A percentile compares a stretch with the other conserved stretches of the same genome.
Evolutionary conservation across 1,139 yeast species (phyloP).

Genomic region (Kodamaea arcana): DNA sequence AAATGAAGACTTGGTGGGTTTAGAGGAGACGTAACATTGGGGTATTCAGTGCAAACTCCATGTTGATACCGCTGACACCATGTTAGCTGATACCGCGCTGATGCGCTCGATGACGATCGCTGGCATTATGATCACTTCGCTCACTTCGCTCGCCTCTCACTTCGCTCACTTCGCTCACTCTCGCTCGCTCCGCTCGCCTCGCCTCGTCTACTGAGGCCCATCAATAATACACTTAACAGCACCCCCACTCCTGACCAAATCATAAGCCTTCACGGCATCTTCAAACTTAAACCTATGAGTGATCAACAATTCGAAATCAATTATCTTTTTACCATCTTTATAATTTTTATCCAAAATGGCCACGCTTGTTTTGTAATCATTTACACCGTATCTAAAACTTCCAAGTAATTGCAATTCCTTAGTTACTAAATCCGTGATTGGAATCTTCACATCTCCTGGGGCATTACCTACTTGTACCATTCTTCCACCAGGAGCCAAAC

Average conservation of each 20-base stretch:
- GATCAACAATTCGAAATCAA: slow-evolving; percentile 55
- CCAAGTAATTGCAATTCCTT: slow-evolving; percentile 72
- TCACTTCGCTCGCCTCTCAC: neutral
- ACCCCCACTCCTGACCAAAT: slow-evolving; percentile 52
- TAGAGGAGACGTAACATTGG: no score
- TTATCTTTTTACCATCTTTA: slow-evolving; percentile 48
- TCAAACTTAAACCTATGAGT: slow-evolving; percentile 74
- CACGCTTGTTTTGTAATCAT: slow-evolving; percentile 76
- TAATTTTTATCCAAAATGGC: slow-evolving; percentile 58
- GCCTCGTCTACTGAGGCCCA: slow-evolving; percentile 36
- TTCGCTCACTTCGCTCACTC: slow-evolving; percentile 1
- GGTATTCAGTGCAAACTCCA: no score
- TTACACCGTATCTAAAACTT: slow-evolving; percentile 75
- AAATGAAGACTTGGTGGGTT: no score
- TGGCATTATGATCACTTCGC: neutral
- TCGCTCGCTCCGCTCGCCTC: neutral
- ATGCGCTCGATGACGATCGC: no score
- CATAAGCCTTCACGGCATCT: slow-evolving; percentile 80
- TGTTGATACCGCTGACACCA: no score
- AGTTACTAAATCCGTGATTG: slow-evolving; percentile 65
- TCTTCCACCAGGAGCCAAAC: slow-evolving; percentile 58
- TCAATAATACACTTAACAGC: slow-evolving; percentile 46
- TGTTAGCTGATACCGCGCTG: no score
- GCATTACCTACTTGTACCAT: slow-evolving; percentile 80
- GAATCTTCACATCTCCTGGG: slow-evolving; percentile 61